Conservation (phyloP, 495 filamentous ascomycete genomes). For the Ascodesmis nigricans region DNA sequence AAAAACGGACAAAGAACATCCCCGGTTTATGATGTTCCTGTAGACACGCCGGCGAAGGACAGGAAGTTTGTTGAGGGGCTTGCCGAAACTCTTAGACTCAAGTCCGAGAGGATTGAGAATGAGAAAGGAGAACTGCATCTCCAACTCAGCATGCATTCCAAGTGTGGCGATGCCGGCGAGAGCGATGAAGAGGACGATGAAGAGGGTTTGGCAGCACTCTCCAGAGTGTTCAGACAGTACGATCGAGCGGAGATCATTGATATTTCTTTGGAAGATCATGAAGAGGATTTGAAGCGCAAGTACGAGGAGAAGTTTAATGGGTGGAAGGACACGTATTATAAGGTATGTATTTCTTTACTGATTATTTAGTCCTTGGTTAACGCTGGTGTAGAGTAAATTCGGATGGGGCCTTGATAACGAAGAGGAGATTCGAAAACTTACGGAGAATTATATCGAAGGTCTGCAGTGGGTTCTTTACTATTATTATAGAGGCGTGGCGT, state of each 20-base stretch:
- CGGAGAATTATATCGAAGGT: conserved; percentile 94
- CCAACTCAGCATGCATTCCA: conserved; percentile 44
- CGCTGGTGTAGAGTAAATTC: conserved; percentile 39
- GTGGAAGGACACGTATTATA: conserved; percentile 90
- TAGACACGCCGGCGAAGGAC: conserved; percentile 57
- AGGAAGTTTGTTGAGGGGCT: conserved; percentile 80
- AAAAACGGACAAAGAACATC: conserved; percentile 5
- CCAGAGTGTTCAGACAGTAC: conserved; percentile 68
- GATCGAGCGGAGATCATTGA: conserved; percentile 76
- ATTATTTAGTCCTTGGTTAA: background rate
- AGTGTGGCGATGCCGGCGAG: conserved; percentile 32
- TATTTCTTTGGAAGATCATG: conserved; percentile 50
- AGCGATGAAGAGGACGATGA: conserved; percentile 48
- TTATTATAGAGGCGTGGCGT: conserved; percentile 90
- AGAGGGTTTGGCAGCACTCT: conserved; percentile 60
- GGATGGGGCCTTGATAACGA: conserved; percentile 73
- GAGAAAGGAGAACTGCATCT: conserved; percentile 63
- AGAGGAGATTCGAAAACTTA: conserved; percentile 55
- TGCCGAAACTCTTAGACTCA: conserved; percentile 54
- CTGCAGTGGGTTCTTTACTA: conserved; percentile 97
- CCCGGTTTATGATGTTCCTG: conserved; percentile 43
- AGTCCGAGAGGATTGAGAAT: conserved; percentile 61
- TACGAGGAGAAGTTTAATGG: conserved; percentile 70
- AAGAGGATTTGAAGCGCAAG: conserved; percentile 50
- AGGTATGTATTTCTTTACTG: conserved; percentile 6